These are phyloP conservation scores for Limonomyces culmigenus DNA, from an alignment of 1,284 basidiomycete species.

Conservation along the genomic window DNA sequence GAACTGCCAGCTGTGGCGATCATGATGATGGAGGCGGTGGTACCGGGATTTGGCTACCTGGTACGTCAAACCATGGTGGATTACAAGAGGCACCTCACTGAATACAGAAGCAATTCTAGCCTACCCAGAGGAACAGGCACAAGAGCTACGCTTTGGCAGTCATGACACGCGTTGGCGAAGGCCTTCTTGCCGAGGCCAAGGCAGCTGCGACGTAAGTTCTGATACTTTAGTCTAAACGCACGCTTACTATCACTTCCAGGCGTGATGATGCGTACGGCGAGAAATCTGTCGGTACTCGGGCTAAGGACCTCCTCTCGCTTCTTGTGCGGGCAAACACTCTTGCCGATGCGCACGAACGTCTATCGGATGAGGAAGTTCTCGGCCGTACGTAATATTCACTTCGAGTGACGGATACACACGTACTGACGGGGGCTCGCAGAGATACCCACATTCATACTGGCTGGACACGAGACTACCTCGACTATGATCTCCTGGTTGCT, in stretches of 20 bases:
- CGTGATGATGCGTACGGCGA: slow-evolving; percentile 9
- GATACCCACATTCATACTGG: slow-evolving; percentile 10
- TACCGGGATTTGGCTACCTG: background rate
- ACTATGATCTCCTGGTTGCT: slow-evolving; percentile 38
- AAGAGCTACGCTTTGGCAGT: slow-evolving; percentile 10
- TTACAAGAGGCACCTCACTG: background rate
- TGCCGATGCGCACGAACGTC: slow-evolving; percentile 19
- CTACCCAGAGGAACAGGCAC: slow-evolving; percentile 11
- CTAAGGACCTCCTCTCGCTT: slow-evolving; percentile 17
- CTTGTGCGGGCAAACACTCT: slow-evolving; percentile 32
- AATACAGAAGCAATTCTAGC: slow-evolving; percentile 9
- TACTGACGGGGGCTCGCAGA: slow-evolving; percentile 2
- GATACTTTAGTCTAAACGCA: slow-evolving; percentile 4
- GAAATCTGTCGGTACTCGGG: too few species aligned
- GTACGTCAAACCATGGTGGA: background rate
- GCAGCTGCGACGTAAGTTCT: slow-evolving; percentile 4
- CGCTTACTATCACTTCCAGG: slow-evolving; percentile 11
- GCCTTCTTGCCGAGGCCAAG: slow-evolving; percentile 25
- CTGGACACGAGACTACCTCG: slow-evolving; percentile 29
- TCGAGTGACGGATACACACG: background rate
- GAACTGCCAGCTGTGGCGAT: slow-evolving; percentile 16
- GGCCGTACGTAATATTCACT: slow-evolving; percentile 24
- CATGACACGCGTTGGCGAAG: slow-evolving; percentile 18
- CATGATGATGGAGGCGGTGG: background rate
- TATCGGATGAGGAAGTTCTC: slow-evolving; percentile 38